phyloP scores from a whole-genome alignment of 192 early-diverging fungal species.

The Neocallimastix lanati region DNA sequence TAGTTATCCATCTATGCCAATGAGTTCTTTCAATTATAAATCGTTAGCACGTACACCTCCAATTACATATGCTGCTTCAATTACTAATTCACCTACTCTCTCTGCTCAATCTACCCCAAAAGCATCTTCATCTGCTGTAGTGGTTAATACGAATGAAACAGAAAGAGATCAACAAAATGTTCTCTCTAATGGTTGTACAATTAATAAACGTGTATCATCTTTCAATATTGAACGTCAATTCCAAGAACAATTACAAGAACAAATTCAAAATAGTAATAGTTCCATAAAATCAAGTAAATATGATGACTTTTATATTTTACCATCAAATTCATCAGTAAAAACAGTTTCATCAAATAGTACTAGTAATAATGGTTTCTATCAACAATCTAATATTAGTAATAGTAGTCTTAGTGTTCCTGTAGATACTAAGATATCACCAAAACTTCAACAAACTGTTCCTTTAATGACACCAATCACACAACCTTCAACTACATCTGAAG shows the following conservation, averaged over 20 bases:
- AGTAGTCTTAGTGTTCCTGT: neutral
- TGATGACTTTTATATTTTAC: neutral
- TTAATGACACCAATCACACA: too few species aligned
- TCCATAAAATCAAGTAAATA: neutral
- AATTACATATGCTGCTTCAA: neutral
- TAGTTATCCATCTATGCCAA: neutral
- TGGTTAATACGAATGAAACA: neutral
- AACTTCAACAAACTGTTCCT: neutral
- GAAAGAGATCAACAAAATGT: too few species aligned
- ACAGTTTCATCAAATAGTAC: neutral
- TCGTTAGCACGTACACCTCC: neutral
- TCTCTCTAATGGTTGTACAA: neutral
- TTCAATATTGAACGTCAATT: neutral
- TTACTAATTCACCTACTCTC: neutral
- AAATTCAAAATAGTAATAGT: neutral
- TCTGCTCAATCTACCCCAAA: neutral
- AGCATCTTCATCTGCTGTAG: neutral
- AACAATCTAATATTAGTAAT: neutral
- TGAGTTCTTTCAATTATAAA: neutral
- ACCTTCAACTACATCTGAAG: too few species aligned
- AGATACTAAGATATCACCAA: neutral
- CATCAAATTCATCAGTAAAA: neutral
- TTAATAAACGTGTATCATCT: neutral
- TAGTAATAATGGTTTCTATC: neutral
- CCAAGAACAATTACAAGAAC: neutral